Conservation (phyloP, 768 basidiomycete genomes). For the Russula sp. region DNA sequence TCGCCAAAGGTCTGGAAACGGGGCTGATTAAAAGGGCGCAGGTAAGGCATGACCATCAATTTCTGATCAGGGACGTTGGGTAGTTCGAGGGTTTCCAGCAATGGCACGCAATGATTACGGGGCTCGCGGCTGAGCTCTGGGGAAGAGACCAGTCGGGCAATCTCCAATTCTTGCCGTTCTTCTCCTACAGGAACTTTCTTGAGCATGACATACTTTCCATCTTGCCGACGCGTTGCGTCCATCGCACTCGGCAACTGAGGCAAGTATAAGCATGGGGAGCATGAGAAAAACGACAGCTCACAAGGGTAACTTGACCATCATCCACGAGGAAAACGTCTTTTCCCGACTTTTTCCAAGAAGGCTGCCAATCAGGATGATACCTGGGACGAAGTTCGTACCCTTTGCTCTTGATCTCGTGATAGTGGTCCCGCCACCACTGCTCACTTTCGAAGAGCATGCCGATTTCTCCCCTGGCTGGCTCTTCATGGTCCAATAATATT, state of each 20-base stretch:
- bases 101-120: conserved; percentile 17
- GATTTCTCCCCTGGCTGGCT: background rate
- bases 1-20: conserved; percentile 20
- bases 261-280: background rate
- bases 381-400: conserved; percentile 12
- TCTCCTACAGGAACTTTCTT: conserved; percentile 9
- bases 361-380: conserved; percentile 7
- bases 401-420: conserved; percentile 2
- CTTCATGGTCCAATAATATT: background rate
- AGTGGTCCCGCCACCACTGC: conserved; percentile 9
- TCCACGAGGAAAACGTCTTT: background rate
- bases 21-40: conserved; percentile 17
- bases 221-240: conserved; percentile 17
- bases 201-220: conserved; percentile 21
- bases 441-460: conserved; percentile 11
- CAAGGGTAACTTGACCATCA: conserved; percentile 2
- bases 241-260: conserved; percentile 4
- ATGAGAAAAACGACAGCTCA: background rate
- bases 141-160: conserved; percentile 2
- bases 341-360: background rate
- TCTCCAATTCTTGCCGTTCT: conserved; percentile 6
- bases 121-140: background rate
- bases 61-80: background rate
- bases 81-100: conserved; percentile 10
- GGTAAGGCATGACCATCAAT: conserved; percentile 20